Base-by-base conservation (phyloP, 352 stramenopile species). In the Phytophthora brassicae region DNA sequence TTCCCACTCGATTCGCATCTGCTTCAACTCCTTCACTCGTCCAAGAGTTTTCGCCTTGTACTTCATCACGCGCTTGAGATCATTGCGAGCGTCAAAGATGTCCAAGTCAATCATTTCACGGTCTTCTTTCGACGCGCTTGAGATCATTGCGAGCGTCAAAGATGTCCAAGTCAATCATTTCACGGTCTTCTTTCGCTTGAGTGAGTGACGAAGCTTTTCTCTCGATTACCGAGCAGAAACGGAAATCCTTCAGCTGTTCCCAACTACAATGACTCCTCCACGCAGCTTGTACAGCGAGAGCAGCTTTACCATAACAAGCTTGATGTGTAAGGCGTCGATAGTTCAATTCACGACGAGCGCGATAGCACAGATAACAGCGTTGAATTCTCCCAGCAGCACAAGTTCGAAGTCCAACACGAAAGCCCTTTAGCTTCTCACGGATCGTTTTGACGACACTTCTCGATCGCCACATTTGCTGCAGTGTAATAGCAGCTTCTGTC, bases 1-100 rank as follows among this genome's bases (percentile, higher is more conserved):
- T 56, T 94, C 83, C 82, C 85, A 94, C n/a, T 92, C 80, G 46
- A 92, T 70, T 11, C 76, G 77, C 76, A 90, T 91, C 2, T 75
- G 72, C 50, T 90, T 90, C 20, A 94, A 63, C 61, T 94, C 83
- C 38, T 87, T 84, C 39, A 90, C 81, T 7, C 83, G 79, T 6
- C 79, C 70, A 4, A 91, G 56, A 12, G 79, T 69, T 67, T 91
- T 92, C 29, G 77, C 77, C 54, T 89, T 88, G 70, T 89, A 88
- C 60, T 86, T 86, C 58, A 87, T 74, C n/a, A 90, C 51, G 1
- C 79, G 79, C 48, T 88, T 88, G 2, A 90, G 56, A 60, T 92
- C 83, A 2, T 50, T 51, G 4, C 74, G 74, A 0, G 80, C 75
- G 41, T 94, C 84, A 3, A 86, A 58, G 17, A 88, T 71, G 49